phyloP scores from a whole-genome alignment of 495 filamentous ascomycete species.

The Parmelia sp. region DNA sequence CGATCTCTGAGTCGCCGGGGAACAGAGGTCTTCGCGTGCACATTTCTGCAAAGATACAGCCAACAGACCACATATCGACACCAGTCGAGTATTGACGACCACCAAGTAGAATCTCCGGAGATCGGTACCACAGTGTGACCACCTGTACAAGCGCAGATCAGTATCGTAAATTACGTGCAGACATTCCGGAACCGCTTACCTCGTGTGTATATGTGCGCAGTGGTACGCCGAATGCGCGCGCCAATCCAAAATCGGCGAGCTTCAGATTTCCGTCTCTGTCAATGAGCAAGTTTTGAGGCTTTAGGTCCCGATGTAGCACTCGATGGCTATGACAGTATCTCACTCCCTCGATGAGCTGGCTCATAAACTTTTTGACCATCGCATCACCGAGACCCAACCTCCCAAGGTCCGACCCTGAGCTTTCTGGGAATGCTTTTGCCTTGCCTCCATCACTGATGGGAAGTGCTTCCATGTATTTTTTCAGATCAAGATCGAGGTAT shows the following conservation, averaged over 20 bases:
- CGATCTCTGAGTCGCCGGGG: conserved; percentile 97
- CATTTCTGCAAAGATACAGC: conserved; percentile 99
- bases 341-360: conserved; percentile 83
- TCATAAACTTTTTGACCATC: conserved; percentile 98
- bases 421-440: conserved; percentile 81
- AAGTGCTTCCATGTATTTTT: conserved; percentile 98
- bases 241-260: conserved; percentile 94
- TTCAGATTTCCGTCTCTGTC: conserved; percentile 93
- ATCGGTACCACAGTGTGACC: conserved; percentile 96
- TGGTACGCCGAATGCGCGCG: conserved; percentile 92
- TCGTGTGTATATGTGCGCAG: conserved; percentile 97
- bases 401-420: conserved; percentile 56
- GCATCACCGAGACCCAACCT: conserved; percentile 73
- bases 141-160: conserved; percentile 46
- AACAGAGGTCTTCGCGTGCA: conserved; percentile 96
- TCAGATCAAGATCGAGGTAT: conserved; percentile 87
- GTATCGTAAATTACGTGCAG: background rate
- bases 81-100: conserved; percentile 97
- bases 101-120: conserved; percentile 95
- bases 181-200: conserved; percentile 35
- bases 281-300: conserved; percentile 96
- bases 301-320: conserved; percentile 90
- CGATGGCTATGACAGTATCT: conserved; percentile 95
- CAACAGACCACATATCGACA: conserved; percentile 98
- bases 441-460: conserved; percentile 84